Evolutionary conservation across 768 basidiomycete species (phyloP), one percentile per base, ranked within the genome.

Genomic region (Lactarius pseudohatsudake): DNA sequence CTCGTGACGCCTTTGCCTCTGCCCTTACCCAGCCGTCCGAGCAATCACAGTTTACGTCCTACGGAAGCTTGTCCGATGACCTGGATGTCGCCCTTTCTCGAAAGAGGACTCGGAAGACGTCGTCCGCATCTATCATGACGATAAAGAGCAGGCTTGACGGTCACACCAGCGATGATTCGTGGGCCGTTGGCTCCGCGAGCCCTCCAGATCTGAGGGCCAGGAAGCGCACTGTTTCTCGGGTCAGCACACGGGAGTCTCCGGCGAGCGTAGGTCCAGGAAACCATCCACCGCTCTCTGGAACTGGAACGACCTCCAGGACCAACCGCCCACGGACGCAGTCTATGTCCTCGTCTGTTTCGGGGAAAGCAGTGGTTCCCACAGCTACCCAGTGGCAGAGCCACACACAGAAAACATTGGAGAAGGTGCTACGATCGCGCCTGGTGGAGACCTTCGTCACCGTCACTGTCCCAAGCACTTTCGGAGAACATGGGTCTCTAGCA

Each of bases 391-490:
- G 84, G 62, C 81, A 81, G 18, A 86, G 87, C 71, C 82, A 88
- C 66, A 89, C 90, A 4, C 91, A 93, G 72, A 76, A 77, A 34
- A 82, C 80, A 9, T 78, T 93, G 55, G 90, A 93, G 78, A 88
- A 81, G 70, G 83, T 92, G 16, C 81, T 94, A 13, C 78, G 79
- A 62, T 87, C 91, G 40, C 85, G 91, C 57, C 78, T 94, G 36
- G 86, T 93, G 28, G 90, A 92, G 75, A 91, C 91, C 0, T 91
- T 91, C 71, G 76, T 93, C 62, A 82, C 85, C 16, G 75, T 92
- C 53, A 79, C 80, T 38, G 76, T 87, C 61, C 43, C 68, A 36
- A 40, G 43, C 18, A 30, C 65, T 9, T 20, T n/a, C 55, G 18
- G 58, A 53, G 43, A 50, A 38, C 18, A 32, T 16, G 22, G 13